Percentiles rank a stretch among this genome's conserved stretches.
Conservation (phyloP, 1,139 yeast species). For the Lodderomyces metapsilosis region DNA sequence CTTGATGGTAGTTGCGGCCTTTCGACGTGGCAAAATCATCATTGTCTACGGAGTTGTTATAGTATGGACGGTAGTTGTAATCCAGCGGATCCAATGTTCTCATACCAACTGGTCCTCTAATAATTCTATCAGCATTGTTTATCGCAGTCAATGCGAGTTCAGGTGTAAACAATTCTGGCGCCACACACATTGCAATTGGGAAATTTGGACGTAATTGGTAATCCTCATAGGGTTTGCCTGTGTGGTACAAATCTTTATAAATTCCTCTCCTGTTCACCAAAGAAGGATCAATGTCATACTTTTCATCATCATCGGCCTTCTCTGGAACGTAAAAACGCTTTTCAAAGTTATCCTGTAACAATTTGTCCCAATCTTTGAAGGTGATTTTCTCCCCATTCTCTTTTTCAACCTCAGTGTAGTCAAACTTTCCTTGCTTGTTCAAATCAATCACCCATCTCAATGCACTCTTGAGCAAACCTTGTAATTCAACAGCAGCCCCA, state of each 20-base stretch:
- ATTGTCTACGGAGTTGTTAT: constrained; percentile 74
- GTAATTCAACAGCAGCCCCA: constrained; percentile 94
- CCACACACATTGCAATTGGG: constrained; percentile 87
- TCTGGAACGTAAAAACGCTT: constrained; percentile 71
- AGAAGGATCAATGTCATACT: constrained; percentile 59
- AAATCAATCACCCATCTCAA: constrained; percentile 74
- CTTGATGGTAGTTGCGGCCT: constrained; percentile 97
- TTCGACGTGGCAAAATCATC: constrained; percentile 89
- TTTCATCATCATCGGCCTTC: constrained; percentile 48
- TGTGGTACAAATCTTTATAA: constrained; percentile 77
- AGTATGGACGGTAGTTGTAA: constrained; percentile 87
- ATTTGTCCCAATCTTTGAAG: constrained; percentile 65
- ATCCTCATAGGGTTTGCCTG: constrained; percentile 90
- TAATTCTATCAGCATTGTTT: constrained; percentile 62
- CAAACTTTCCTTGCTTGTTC: constrained; percentile 52
- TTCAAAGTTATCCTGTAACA: constrained; percentile 74
- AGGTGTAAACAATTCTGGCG: constrained; percentile 82
- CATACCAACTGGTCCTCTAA: constrained; percentile 92
- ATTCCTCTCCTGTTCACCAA: constrained; percentile 89
- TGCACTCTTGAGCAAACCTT: constrained; percentile 81
- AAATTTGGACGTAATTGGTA: constrained; percentile 92
- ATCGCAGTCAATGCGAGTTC: constrained; percentile 63
- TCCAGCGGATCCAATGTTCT: constrained; percentile 90
- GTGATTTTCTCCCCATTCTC: constrained; percentile 59
- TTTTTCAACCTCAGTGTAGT: constrained; percentile 50